Conservation (phyloP, 345 rosid species). For the Gossypium raimondii region DNA sequence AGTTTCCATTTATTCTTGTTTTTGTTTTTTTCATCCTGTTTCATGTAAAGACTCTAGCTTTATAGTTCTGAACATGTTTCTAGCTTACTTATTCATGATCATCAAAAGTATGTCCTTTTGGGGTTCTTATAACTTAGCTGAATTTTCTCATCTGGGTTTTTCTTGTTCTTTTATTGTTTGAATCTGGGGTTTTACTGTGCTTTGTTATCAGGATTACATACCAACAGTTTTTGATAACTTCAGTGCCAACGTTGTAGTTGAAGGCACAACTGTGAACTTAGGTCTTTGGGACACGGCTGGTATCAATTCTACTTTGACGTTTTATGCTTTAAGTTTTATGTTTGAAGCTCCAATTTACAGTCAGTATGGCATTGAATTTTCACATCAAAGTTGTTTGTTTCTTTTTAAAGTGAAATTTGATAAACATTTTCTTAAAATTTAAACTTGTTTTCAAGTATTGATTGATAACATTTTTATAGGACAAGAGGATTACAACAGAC, state of each 20-base stretch:
- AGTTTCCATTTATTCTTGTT: constrained; percentile 16
- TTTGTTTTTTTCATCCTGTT: constrained; percentile 18
- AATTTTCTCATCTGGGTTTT: constrained; percentile 7
- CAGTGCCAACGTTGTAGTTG: constrained; percentile 94
- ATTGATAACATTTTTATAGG: constrained; percentile 38
- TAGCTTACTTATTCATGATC: neutral
- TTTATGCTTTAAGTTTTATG: neutral
- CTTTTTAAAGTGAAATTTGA: neutral
- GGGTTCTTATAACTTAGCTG: neutral
- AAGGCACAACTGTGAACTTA: constrained; percentile 87
- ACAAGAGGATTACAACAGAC: constrained; percentile 93
- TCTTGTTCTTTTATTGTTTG: neutral
- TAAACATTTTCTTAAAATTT: neutral
- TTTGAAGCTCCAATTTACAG: neutral
- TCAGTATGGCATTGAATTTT: neutral
- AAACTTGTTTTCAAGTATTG: constrained; percentile 10
- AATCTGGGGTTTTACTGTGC: constrained; percentile 17
- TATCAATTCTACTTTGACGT: constrained; percentile 27
- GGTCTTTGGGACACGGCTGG: constrained; percentile 99
- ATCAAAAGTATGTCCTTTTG: neutral
- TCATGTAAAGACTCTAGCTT: constrained; percentile 1
- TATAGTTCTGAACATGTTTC: constrained; percentile 9
- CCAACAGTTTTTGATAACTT: constrained; percentile 97
- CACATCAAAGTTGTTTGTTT: neutral
- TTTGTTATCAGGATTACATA: constrained; percentile 74